Evolutionary conservation across 768 basidiomycete species (phyloP).

Genomic region (Mycena olivaceomarginata): DNA sequence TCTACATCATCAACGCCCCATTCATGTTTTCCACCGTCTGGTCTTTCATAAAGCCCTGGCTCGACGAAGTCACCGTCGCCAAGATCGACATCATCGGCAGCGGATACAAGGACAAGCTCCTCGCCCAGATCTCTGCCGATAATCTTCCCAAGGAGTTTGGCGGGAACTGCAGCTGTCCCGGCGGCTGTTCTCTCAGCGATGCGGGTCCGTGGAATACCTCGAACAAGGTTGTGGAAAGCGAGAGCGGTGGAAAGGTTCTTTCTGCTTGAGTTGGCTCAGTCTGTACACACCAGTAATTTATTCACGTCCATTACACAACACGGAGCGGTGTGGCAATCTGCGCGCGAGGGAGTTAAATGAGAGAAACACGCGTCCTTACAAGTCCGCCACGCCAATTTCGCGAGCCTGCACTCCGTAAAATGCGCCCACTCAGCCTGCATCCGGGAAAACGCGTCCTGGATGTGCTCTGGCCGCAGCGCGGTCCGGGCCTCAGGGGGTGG

Average conservation of each 20-base stretch:
- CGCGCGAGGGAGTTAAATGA: slow-evolving; percentile 69
- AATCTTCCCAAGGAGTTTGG: slow-evolving; percentile 93
- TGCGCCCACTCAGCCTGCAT: slow-evolving; percentile 94
- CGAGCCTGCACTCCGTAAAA: slow-evolving; percentile 88
- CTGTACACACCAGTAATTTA: neutral
- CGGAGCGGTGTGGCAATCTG: no score
- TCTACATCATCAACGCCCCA: slow-evolving; percentile 99
- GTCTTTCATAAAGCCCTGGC: slow-evolving; percentile 92
- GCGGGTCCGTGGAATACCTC: slow-evolving; percentile 90
- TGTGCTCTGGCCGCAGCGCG: slow-evolving; percentile 88
- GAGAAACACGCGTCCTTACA: slow-evolving; percentile 84
- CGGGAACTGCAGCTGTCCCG: slow-evolving; percentile 84
- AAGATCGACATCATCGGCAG: slow-evolving; percentile 95
- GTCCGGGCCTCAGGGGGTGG: slow-evolving; percentile 89
- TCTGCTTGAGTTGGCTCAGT: slow-evolving; percentile 11
- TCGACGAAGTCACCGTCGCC: slow-evolving; percentile 95
- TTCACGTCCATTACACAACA: neutral
- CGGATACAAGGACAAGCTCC: slow-evolving; percentile 83
- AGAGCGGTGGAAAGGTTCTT: slow-evolving; percentile 29
- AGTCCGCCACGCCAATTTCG: slow-evolving; percentile 93
- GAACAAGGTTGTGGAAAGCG: slow-evolving; percentile 13
- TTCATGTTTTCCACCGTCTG: slow-evolving; percentile 95
- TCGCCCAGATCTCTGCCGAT: slow-evolving; percentile 89
- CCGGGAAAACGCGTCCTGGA: slow-evolving; percentile 92
- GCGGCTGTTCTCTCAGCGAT: slow-evolving; percentile 92